Conservation (phyloP, 148 eudicot species). For the Rhododendron henanense region DNA sequence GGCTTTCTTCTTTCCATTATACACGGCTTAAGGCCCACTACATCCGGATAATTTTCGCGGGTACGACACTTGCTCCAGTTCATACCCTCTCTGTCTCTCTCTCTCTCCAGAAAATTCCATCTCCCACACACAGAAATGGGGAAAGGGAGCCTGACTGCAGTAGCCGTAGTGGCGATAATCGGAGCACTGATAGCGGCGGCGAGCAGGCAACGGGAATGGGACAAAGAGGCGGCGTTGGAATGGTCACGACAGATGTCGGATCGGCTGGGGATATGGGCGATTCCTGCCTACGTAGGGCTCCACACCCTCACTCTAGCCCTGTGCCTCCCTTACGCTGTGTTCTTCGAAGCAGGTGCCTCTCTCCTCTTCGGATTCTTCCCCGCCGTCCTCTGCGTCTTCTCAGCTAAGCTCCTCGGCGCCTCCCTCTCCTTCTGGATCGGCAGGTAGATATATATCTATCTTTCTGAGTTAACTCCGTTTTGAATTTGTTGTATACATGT, state of each 20-base stretch:
- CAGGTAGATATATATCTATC: constrained; percentile 21
- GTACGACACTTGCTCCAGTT: neutral
- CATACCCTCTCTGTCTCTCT: neutral
- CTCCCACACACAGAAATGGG: neutral
- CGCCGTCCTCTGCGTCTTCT: constrained; percentile 66
- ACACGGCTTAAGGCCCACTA: neutral
- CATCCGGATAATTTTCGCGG: neutral
- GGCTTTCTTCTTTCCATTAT: neutral
- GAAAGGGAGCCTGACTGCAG: neutral
- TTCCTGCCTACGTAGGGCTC: constrained; percentile 61
- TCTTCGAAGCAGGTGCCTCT: constrained; percentile 87
- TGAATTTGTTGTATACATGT: neutral
- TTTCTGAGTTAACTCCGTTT: neutral
- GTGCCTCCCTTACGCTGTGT: constrained; percentile 74
- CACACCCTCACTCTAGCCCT: constrained; percentile 67
- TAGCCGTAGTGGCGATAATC: constrained; percentile 20
- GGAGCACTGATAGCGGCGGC: constrained; percentile 16
- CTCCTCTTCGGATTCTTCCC: constrained; percentile 73
- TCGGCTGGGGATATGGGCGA: constrained; percentile 69
- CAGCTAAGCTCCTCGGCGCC: constrained; percentile 77
- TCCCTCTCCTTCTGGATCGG: constrained; percentile 87
- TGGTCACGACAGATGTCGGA: constrained; percentile 38
- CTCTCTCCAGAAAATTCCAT: neutral
- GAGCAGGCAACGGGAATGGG: constrained; percentile 22
- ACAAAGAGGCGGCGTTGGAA: constrained; percentile 35